phyloP scores from a whole-genome alignment of 2,329 filamentous ascomycete genomes.

The Alternaria atra region DNA sequence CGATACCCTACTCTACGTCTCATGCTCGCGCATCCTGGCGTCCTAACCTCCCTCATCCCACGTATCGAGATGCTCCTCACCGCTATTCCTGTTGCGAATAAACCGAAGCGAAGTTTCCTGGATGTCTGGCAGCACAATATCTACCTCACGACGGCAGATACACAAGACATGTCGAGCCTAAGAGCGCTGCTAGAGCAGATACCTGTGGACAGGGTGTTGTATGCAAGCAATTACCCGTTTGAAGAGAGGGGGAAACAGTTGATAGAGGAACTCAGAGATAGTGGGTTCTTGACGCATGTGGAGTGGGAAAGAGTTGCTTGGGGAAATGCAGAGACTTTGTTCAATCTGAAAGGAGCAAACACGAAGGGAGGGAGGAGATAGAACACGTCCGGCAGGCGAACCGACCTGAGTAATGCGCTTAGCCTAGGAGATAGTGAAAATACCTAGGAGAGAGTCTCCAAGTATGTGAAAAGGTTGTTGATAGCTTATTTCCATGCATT shows the following conservation, averaged over 20 bases:
- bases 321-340: constrained; percentile 59
- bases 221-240: constrained; percentile 68
- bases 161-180: constrained; percentile 61
- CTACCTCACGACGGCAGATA: constrained; percentile 66
- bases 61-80: constrained; percentile 49
- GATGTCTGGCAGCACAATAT: constrained; percentile 66
- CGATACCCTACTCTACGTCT: constrained; percentile 63
- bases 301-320: constrained; percentile 61
- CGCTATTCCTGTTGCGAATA: constrained; percentile 30
- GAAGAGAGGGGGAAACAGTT: constrained; percentile 60
- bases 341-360: constrained; percentile 20
- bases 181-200: constrained; percentile 56
- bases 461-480: neutral
- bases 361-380: constrained; percentile 3
- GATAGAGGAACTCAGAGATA: constrained; percentile 59
- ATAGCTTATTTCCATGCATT: constrained; percentile 29
- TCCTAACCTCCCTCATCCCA: constrained; percentile 64
- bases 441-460: neutral
- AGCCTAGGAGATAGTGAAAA: neutral
- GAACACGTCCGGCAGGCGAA: neutral
- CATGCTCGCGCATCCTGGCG: constrained; percentile 62
- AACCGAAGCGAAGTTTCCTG: constrained; percentile 49
- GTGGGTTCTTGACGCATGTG: constrained; percentile 60
- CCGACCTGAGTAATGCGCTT: neutral
- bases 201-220: constrained; percentile 62